Evolutionary conservation across 2,329 filamentous ascomycete species (phyloP).

Genomic region (Epichloe gansuensis): DNA sequence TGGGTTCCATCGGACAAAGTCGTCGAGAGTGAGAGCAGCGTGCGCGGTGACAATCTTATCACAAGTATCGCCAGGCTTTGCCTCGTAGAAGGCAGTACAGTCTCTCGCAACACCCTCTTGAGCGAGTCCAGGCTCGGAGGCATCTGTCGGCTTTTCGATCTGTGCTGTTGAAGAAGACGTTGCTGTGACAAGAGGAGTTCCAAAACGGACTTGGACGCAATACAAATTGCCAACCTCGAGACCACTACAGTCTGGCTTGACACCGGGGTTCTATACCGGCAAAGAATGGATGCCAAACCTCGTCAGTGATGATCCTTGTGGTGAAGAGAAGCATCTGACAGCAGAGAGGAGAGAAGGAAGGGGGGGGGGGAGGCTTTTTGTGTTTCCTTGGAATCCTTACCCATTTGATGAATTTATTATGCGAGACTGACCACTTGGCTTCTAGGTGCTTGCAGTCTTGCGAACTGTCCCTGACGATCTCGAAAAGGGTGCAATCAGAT

Average conservation of each 20-base stretch:
- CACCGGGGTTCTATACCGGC: neutral
- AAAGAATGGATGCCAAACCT: neutral
- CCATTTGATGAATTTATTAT: neutral
- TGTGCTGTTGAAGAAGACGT: too few relatives aligned
- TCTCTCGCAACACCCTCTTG: too few relatives aligned
- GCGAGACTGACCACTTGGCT: neutral
- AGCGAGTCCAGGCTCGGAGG: too few relatives aligned
- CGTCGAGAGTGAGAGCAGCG: too few relatives aligned
- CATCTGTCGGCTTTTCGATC: too few relatives aligned
- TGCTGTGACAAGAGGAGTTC: too few relatives aligned
- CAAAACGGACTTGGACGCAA: neutral
- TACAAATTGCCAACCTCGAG: neutral
- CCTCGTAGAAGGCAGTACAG: too few relatives aligned
- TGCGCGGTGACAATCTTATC: too few relatives aligned
- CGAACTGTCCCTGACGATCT: neutral
- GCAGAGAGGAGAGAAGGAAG: neutral
- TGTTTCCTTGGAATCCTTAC: neutral
- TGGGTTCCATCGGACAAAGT: too few relatives aligned
- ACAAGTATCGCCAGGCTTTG: too few relatives aligned
- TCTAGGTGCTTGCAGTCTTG: neutral
- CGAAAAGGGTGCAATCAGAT: too few relatives aligned
- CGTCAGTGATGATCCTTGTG: neutral
- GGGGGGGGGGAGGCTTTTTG: neutral
- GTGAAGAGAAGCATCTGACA: neutral
- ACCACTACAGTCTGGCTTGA: neutral